Evolutionary conservation across 2,329 filamentous ascomycete genomes (phyloP), one percentile per base, ranked within the genome.

Genomic region (Fusarium sambucinum): DNA sequence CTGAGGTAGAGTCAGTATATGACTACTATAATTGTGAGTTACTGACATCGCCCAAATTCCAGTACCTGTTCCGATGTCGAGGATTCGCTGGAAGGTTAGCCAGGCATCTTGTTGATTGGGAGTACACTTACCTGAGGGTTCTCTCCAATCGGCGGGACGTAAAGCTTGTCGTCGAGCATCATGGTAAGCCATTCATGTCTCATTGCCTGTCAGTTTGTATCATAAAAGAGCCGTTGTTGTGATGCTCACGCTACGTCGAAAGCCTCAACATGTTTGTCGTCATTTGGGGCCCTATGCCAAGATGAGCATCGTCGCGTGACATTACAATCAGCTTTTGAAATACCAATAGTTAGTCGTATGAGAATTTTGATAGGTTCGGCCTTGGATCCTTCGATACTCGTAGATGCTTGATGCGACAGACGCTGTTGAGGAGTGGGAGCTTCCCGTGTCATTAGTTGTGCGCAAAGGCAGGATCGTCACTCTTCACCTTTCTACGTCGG

Each of bases 181-280:
- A 68, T 68, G 2, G 59, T 68, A 6, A 68, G 44, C 66, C 66
- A 69, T 45, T 68, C 48, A 9, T 69, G 64, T 7, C 66, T 69
- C 10, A 7, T 9, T 8, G 5, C 4, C 6, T 25, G 14, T 42
- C 3, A 42, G 1, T 3, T 13, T 44, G 4, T n/a, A 12, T 19
- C 2, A 8, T 3, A 19, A 3, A 6, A 14, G n/a, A 13, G 10
- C 8, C 1, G 13, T 16, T 5, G 7, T 3, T 14, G 16, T 23
- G 21, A 33, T 6, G 45, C 40, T n/a, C 33, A 27, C 66, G 66
- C 66, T 1, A 68, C 60, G 9, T 68, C 60, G 37, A 68, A 69
- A 13, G 66, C 60, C 14, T 69, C 64, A 10, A 68, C 45, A 30
- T 69, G 66, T 8, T 62, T 62, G 4, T 65, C 64, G 12, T 68